These are phyloP conservation scores for Pleurotus salmoneostramineus DNA, from an alignment of 768 basidiomycete species.

Conservation along the genomic window DNA sequence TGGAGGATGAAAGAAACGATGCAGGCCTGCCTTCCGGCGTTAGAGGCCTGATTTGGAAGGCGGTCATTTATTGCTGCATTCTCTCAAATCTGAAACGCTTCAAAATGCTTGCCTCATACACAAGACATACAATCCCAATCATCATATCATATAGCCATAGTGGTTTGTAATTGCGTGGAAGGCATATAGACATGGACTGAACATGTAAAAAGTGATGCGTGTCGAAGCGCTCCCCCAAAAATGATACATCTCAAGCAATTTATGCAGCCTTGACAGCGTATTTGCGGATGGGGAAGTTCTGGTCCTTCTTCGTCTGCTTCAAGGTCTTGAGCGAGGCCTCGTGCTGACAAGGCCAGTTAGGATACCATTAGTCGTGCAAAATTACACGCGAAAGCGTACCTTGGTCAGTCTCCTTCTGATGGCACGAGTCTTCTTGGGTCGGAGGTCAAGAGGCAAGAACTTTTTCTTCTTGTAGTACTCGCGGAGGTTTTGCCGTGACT, in stretches of 20 bases:
- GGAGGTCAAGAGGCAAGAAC: conserved; percentile 95
- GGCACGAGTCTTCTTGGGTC: conserved; percentile 96
- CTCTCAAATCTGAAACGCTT: neutral
- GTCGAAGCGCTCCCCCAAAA: neutral
- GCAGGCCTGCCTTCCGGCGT: neutral
- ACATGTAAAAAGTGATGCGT: neutral
- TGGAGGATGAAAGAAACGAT: neutral
- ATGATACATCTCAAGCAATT: conserved; percentile 8
- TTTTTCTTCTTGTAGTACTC: conserved; percentile 99
- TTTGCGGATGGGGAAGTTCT: conserved; percentile 91
- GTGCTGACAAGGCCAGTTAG: conserved; percentile 41
- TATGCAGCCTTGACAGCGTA: conserved; percentile 91
- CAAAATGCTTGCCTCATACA: neutral
- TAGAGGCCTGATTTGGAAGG: conserved; percentile 3
- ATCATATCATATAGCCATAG: conserved; percentile 5
- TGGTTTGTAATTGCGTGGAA: neutral
- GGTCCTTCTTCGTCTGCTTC: conserved; percentile 92
- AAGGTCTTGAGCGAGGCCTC: conserved; percentile 84
- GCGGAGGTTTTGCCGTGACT: conserved; percentile 92
- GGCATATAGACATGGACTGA: conserved; percentile 3
- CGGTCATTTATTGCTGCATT: neutral
- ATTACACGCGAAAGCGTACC: conserved; percentile 37
- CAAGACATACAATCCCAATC: neutral
- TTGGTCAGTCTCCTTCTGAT: conserved; percentile 94
- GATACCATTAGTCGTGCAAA: neutral